Evolutionary conservation across 371 early-diverging fungal species (phyloP), one percentile per base, ranked within the genome.

Genomic region (Rhizomucor pusillus): DNA sequence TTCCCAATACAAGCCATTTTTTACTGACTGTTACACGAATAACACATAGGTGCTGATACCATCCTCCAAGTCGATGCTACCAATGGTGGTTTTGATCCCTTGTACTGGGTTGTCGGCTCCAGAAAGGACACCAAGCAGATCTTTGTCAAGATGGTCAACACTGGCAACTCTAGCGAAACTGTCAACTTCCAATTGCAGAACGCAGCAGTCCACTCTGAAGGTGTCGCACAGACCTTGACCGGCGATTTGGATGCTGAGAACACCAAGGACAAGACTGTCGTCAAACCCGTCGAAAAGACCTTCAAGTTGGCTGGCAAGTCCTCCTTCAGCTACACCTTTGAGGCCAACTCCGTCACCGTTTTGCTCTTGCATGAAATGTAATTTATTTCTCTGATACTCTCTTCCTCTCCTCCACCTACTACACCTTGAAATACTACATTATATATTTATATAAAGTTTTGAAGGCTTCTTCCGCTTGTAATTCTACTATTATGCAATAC

Each of bases 31-130:
- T n/a, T n/a, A n/a, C n/a, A n/a, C n/a, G n/a, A n/a, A n/a, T n/a
- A n/a, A n/a, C n/a, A 3, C 25, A 10, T 35, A 53, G 54, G 43
- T 20, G 25, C 50, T 23, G 63, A 61, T 43, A 59, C 52, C 34
- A 59, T 63, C 55, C 44, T 66, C n/a, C 64, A 52, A 48, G 60
- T 66, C 1, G 59, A 66, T 33, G 64, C 64, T 16, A 43, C 50
- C 6, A 45, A 51, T 7, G 50, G 52, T 11, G 45, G 47, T 13
- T 63, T 59, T 43, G 53, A 43, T 52, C 66, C 66, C 35, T 48
- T 66, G n/a, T 66, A 63, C 48, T 66, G 66, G 66, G 66, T 66
- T n/a, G 63, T 54, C 44, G 64, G 64, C 23, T 56, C 56, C n/a
- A 56, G 49, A 43, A 49, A 56, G 50, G 44, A 56, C 19, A 33